A percentile compares a stretch with the other conserved stretches of the same genome.
Conservation (phyloP, 805 yeast genomes). For the Candida krabiensis region DNA sequence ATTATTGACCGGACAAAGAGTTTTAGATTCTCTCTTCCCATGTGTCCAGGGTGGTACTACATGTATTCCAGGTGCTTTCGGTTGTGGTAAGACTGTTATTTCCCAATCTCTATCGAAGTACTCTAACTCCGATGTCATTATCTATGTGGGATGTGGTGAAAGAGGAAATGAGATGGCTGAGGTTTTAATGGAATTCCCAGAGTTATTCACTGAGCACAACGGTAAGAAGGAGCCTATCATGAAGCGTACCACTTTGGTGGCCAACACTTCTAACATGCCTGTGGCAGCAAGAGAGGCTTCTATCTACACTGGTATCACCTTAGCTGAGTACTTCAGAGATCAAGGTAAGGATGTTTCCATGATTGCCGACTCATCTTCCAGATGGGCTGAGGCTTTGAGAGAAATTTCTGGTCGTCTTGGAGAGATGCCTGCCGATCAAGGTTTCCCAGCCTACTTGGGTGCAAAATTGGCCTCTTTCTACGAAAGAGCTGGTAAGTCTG, state of each 20-base stretch:
- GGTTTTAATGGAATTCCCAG: constrained; percentile 99
- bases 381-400: constrained; percentile 99
- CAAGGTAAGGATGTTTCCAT: constrained; percentile 98
- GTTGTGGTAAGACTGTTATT: constrained; percentile 97
- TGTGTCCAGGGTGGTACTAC: constrained; percentile 99
- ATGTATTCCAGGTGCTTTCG: constrained; percentile 99
- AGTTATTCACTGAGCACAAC: constrained; percentile 82
- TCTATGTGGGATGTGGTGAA: constrained; percentile 94
- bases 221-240: constrained; percentile 98
- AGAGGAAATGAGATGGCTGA: constrained; percentile 99
- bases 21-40: constrained; percentile 94
- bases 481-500: constrained; percentile 98
- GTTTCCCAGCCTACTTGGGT: constrained; percentile 99
- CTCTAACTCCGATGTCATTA: constrained; percentile 95
- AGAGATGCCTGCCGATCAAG: constrained; percentile 99
- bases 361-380: constrained; percentile 99
- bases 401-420: constrained; percentile 99
- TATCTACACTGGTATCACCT: constrained; percentile 96
- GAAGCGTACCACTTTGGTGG: constrained; percentile 99
- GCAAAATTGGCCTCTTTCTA: constrained; percentile 98
- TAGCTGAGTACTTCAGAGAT: constrained; percentile 99
- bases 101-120: constrained; percentile 96
- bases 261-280: constrained; percentile 99
- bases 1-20: constrained; percentile 97
- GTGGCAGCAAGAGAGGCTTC: constrained; percentile 99